Conservation (phyloP, 768 basidiomycete species). For the Auricularia auricula-judae region DNA sequence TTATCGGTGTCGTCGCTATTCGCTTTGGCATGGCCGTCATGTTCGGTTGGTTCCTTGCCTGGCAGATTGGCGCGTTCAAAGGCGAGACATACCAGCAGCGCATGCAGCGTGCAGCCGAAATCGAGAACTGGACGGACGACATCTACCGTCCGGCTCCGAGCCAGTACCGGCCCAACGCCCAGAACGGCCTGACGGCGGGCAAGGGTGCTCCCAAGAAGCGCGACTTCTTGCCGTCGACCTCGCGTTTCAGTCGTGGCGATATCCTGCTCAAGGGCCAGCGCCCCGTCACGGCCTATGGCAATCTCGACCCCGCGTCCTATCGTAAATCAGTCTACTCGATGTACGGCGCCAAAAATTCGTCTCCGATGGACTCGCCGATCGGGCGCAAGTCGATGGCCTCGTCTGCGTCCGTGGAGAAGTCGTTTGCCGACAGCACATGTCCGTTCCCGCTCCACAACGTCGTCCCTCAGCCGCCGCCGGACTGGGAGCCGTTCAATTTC, state of each 20-base stretch:
- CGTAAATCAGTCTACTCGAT: constrained; percentile 74
- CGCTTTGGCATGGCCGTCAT: constrained; percentile 95
- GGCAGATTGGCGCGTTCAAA: constrained; percentile 87
- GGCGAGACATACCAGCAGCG: constrained; percentile 87
- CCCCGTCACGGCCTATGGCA: constrained; percentile 12
- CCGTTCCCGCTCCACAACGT: constrained; percentile 90
- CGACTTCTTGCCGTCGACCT: constrained; percentile 33
- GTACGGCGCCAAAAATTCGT: constrained; percentile 33
- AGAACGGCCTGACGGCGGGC: constrained; percentile 37
- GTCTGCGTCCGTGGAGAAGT: neutral
- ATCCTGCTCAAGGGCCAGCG: constrained; percentile 42
- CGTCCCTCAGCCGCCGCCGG: constrained; percentile 82
- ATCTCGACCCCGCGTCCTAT: constrained; percentile 33
- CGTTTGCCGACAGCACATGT: constrained; percentile 58
- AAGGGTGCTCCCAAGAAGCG: constrained; percentile 32
- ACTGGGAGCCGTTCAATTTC: constrained; percentile 93
- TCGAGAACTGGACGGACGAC: constrained; percentile 93
- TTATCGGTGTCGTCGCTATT: constrained; percentile 91
- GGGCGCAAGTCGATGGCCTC: constrained; percentile 16
- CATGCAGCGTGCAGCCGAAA: constrained; percentile 78
- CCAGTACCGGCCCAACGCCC: constrained; percentile 80
- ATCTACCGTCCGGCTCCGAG: constrained; percentile 91
- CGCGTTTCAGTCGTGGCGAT: constrained; percentile 54
- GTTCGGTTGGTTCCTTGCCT: constrained; percentile 98
- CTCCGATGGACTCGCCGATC: constrained; percentile 35